Conservation (phyloP, 208 protist species). For the Acanthamoeba divionensis region DNA sequence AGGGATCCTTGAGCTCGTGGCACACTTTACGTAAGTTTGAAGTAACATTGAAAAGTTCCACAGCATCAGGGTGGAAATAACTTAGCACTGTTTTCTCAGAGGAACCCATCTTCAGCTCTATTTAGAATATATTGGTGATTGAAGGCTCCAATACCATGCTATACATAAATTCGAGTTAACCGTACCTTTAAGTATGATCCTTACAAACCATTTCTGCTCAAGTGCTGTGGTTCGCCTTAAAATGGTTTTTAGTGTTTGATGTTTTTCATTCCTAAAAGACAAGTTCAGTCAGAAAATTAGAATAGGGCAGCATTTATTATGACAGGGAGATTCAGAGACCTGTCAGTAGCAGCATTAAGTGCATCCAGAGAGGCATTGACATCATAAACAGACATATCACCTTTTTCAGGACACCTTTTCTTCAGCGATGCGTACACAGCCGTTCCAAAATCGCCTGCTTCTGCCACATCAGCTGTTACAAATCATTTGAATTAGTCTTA, state of each 20-base stretch:
- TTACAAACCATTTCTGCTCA: slow-evolving; percentile 75
- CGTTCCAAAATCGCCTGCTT: slow-evolving; percentile 70
- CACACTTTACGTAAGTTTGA: slow-evolving; percentile 61
- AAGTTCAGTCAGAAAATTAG: not conserved
- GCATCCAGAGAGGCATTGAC: slow-evolving; percentile 63
- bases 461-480: not conserved
- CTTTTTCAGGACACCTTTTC: slow-evolving; percentile 55
- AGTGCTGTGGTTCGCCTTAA: slow-evolving; percentile 49
- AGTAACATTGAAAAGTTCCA: slow-evolving; percentile 61
- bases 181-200: slow-evolving; percentile 72
- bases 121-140: not conserved
- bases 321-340: not conserved
- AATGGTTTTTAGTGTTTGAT: slow-evolving; percentile 56
- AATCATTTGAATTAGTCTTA: too few relatives aligned
- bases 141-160: not conserved
- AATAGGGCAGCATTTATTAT: not conserved
- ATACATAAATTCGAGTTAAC: not conserved
- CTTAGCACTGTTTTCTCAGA: slow-evolving; percentile 64
- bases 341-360: slow-evolving; percentile 10
- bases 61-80: slow-evolving; percentile 64
- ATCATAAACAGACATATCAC: slow-evolving; percentile 61
- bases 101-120: slow-evolving; percentile 67
- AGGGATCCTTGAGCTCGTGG: slow-evolving; percentile 52
- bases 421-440: slow-evolving; percentile 62
- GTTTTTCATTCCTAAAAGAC: slow-evolving; percentile 25